Base-by-base conservation (phyloP, 2,329 filamentous ascomycete species). In the Xylariaceae sp. region DNA sequence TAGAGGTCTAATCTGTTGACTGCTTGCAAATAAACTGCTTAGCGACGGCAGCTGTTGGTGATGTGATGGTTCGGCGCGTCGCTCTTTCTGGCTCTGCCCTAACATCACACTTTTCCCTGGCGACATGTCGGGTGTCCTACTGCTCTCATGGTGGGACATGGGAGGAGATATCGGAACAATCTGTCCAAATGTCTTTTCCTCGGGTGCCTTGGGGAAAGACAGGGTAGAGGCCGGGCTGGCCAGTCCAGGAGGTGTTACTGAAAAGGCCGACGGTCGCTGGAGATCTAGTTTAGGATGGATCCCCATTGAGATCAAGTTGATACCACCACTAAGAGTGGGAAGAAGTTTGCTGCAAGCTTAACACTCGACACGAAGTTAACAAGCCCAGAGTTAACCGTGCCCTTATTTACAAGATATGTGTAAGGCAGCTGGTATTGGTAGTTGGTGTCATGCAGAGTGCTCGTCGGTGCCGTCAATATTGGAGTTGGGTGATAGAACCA, bases 61-160 rank as follows among this genome's bases (percentile, higher is more conserved):
- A n/a, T n/a, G n/a, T 38, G 65, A 53, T 35, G 60, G 59, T 55
- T 55, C 44, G 22, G 49, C 48, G 21, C 36, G 37, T 57, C 56
- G 47, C 19, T 71, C 68, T 44, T 65, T 64, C 49, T 64, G 66
- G 41, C 56, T 53, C 37, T 64, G 63, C 22, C 59, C 60, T 43
- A 68, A 67, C 51, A 70, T 68, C 42, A 61, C 55, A 40, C 60
- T 64, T 57, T 67, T 69, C 47, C 65, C 65, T 50, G 65, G 56
- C 54, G 67, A 66, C 70, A 73, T 70, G 48, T 72, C 69, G 62
- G 64, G 58, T 59, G 63, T 68, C 50, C 67, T 59, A 52, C 64
- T 61, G 52, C 70, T 73, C 47, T 77, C 77, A 79, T 80, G 75
- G 64, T 69, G 74, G 60, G 76, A 76, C 78, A 80, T 81, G 55